Evolutionary conservation across 495 filamentous ascomycete genomes (phyloP).

Genomic region (Xylaria flabelliformis): DNA sequence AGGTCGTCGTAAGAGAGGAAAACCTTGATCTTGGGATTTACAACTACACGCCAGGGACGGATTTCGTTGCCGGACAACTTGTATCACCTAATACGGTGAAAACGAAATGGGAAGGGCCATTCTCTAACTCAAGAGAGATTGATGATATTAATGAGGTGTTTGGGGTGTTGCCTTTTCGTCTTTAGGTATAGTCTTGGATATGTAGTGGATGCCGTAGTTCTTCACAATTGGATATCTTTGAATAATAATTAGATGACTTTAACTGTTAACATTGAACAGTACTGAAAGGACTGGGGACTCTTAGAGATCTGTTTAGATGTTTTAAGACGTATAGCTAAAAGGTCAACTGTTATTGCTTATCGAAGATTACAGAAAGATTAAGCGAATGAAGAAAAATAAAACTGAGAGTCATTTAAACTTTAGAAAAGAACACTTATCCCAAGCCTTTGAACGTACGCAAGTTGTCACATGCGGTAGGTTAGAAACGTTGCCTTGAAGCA

Average conservation of each 20-base stretch:
- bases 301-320: no score
- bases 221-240: background rate
- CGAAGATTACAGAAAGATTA: no score
- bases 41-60: background rate
- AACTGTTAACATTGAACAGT: background rate
- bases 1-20: background rate
- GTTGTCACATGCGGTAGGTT: no score
- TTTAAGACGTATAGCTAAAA: no score
- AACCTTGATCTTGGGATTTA: background rate
- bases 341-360: no score
- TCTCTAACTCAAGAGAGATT: background rate
- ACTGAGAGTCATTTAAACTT: no score
- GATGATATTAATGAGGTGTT: background rate
- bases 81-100: background rate
- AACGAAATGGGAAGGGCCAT: background rate
- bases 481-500: no score
- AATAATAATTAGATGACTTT: background rate
- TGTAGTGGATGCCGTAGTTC: background rate
- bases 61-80: background rate
- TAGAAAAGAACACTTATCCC: no score
- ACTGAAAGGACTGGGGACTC: background rate
- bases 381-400: no score
- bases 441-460: no score
- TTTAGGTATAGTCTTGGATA: background rate
- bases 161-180: background rate